phyloP scores from a whole-genome alignment of 257 asterid species.

The Capsicum pubescens region DNA sequence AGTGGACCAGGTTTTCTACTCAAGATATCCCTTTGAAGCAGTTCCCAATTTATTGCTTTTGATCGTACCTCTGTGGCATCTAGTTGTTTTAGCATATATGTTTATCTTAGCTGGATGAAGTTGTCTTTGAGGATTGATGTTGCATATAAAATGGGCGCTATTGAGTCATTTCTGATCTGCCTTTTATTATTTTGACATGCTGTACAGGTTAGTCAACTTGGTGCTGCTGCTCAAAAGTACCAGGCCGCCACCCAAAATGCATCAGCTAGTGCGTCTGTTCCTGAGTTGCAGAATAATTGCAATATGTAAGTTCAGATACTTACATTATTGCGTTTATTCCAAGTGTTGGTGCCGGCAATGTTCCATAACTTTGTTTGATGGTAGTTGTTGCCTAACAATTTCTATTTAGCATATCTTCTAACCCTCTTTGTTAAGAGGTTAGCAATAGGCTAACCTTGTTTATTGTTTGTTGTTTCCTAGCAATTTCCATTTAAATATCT shows the following conservation, averaged over 20 bases:
- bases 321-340: not conserved
- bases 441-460: slow-evolving; percentile 3
- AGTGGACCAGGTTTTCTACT: not conserved
- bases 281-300: slow-evolving; percentile 93
- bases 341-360: not conserved
- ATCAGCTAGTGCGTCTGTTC: slow-evolving; percentile 63
- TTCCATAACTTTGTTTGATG: not conserved
- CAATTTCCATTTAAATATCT: not conserved
- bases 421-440: not conserved
- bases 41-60: not conserved
- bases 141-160: not conserved
- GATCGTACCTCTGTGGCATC: not conserved
- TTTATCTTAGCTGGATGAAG: not conserved
- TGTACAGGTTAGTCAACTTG: slow-evolving; percentile 90
- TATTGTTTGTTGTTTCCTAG: not conserved
- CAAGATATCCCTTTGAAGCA: not conserved
- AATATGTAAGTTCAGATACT: slow-evolving; percentile 68
- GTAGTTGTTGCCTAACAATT: slow-evolving; percentile 8
- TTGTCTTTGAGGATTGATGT: not conserved
- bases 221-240: slow-evolving; percentile 93
- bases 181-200: slow-evolving; percentile 15
- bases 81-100: not conserved
- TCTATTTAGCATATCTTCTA: not conserved
- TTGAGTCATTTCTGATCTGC: slow-evolving; percentile 8
- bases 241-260: slow-evolving; percentile 89